Percentiles rank a stretch among this genome's conserved stretches.
Conservation (phyloP, 2,329 filamentous ascomycete species). For the Lecanosticta acicola region DNA sequence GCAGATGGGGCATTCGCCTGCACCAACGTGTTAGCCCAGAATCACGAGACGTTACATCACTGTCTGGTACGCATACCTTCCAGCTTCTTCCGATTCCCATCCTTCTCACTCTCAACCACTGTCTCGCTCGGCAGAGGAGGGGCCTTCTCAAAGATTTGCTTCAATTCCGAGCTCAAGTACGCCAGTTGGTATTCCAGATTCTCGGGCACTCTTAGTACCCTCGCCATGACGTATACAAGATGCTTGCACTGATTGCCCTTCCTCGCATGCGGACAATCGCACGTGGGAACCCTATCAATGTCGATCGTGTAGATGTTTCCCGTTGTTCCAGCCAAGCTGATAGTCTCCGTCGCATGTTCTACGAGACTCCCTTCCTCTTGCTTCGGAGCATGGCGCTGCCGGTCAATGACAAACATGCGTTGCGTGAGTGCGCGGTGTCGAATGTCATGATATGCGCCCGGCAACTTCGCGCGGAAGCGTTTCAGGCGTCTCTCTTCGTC, state of each 20-base stretch:
- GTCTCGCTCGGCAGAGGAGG: slow-evolving; percentile 44
- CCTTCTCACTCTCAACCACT: slow-evolving; percentile 28
- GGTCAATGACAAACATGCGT: slow-evolving; percentile 29
- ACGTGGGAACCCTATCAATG: slow-evolving; percentile 46
- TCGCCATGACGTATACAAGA: slow-evolving; percentile 55
- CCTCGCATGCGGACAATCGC: slow-evolving; percentile 27
- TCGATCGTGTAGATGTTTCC: slow-evolving; percentile 57
- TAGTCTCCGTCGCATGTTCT: slow-evolving; percentile 45
- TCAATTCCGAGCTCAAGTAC: slow-evolving; percentile 53
- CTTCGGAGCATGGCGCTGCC: slow-evolving; percentile 15
- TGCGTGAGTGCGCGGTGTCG: slow-evolving; percentile 28
- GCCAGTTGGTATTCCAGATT: slow-evolving; percentile 58
- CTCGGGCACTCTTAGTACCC: slow-evolving; percentile 52
- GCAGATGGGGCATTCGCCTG: slow-evolving; percentile 59
- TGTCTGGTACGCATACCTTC: slow-evolving; percentile 34
- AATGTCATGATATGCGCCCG: slow-evolving; percentile 21
- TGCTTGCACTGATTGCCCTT: slow-evolving; percentile 58
- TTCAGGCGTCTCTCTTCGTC: slow-evolving; percentile 25
- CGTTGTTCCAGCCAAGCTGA: slow-evolving; percentile 56
- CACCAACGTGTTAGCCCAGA: neutral
- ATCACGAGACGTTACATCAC: neutral
- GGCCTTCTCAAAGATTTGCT: slow-evolving; percentile 52
- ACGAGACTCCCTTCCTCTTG: slow-evolving; percentile 1
- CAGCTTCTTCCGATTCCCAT: slow-evolving; percentile 53
- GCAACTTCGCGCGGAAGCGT: slow-evolving; percentile 22